Evolutionary conservation across 805 yeast genomes (phyloP), one percentile per base, ranked within the genome.

Genomic region (fission yeast (Schizosaccharomyces pombe)): DNA sequence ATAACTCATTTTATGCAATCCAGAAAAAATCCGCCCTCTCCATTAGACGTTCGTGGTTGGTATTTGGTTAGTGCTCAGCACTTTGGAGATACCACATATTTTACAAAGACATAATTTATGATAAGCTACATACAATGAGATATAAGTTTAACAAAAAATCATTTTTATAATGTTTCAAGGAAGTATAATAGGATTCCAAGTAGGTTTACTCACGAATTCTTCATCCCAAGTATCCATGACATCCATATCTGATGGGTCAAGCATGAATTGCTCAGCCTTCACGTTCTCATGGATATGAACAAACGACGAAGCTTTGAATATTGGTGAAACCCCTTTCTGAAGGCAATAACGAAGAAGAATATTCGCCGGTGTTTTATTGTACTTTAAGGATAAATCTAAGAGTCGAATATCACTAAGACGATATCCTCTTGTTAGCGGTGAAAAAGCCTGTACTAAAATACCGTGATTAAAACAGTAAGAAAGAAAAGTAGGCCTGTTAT

Each of bases 341-440:
- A 37, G 22, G 43, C 43, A 37, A 24, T 37, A 76, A 47, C 68
- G 64, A 47, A 76, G 65, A 55, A 74, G 64, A 1, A 75, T 61
- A 58, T 75, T 79, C 0, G 75, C 76, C 4, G 71, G 64, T 5
- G 67, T 58, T 56, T 66, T 68, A 47, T 62, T 58, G 60, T 74
- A 69, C 58, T 72, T 73, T 24, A 63, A 58, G 47, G 67, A 65
- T 33, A 74, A 61, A 52, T 59, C 61, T 14, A 56, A 62, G 34
- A 72, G 58, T 16, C 56, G 57, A 6, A 65, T 63, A 57, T 70
- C 59, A 57, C 63, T 62, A 40, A 76, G 60, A 58, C 69, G 72
- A 29, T 53, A 58, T 32, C 79, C 81, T 58, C 72, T 74, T 0
- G 80, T 76, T 60, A 80, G 70, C 12, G 86, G 85, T 26, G 79